Evolutionary conservation across 805 yeast genomes (phyloP).

Genomic region (Zygosaccharomyces pseudorouxii): DNA sequence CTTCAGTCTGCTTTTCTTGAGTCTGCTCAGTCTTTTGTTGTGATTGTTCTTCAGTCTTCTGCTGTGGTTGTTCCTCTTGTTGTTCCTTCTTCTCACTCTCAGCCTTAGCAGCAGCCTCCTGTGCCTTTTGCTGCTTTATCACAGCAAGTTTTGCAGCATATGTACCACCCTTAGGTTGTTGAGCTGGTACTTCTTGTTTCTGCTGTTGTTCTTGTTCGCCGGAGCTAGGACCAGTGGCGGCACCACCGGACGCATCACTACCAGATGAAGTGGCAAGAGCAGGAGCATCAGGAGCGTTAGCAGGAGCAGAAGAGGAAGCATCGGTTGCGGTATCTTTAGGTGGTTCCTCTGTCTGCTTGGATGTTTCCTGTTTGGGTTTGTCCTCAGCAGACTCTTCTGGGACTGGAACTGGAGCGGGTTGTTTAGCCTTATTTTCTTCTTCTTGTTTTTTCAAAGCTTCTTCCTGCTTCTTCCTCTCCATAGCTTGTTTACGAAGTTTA

Average conservation of each 20-base stretch:
- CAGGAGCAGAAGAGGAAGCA: neutral
- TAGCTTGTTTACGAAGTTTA: slow-evolving; percentile 28
- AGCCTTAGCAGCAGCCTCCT: slow-evolving; percentile 6
- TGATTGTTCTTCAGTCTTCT: slow-evolving; percentile 5
- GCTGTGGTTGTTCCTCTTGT: neutral
- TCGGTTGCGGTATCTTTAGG: neutral
- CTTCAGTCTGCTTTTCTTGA: slow-evolving; percentile 15
- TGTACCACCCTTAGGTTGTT: slow-evolving; percentile 1
- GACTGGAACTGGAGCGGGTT: neutral
- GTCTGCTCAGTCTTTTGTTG: slow-evolving; percentile 19
- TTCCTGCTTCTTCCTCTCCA: slow-evolving; percentile 27
- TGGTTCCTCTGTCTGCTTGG: neutral
- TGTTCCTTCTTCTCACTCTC: slow-evolving; percentile 8
- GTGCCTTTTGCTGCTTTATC: slow-evolving; percentile 8
- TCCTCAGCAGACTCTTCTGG: neutral
- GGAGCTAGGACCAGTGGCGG: neutral
- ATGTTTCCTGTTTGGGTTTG: neutral
- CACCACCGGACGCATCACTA: slow-evolving; percentile 17
- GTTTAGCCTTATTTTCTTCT: slow-evolving; percentile 3
- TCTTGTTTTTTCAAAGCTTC: slow-evolving; percentile 7
- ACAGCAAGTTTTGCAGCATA: slow-evolving; percentile 6
- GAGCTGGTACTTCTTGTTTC: slow-evolving; percentile 7
- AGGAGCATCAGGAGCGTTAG: neutral
- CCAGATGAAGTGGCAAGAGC: neutral
- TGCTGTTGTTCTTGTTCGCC: neutral